Conservation (phyloP, 129 eudicot species). For the Centrapalus pauciflorus region DNA sequence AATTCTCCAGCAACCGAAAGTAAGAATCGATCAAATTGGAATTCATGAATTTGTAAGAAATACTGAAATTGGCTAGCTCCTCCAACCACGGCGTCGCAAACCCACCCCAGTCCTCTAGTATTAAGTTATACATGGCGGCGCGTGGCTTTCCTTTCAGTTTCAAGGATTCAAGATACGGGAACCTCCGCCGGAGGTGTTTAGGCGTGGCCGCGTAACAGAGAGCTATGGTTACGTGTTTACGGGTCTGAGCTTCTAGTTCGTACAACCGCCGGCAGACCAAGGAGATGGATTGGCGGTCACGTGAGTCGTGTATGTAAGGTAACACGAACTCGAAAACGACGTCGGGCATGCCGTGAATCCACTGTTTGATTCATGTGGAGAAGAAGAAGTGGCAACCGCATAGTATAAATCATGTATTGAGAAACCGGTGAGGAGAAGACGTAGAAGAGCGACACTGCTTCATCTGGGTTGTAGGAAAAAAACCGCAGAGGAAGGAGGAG, state of each 20-base stretch:
- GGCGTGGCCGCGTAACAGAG: conserved; percentile 21
- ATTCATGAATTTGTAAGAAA: no score
- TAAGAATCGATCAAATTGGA: no score
- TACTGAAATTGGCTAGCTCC: no score
- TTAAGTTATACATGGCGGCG: conserved; percentile 22
- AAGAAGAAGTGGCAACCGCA: no score
- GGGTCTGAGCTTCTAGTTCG: conserved; percentile 55
- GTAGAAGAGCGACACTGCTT: no score
- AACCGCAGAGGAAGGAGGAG: no score
- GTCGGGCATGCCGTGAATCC: conserved; percentile 29
- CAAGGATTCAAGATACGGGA: conserved; percentile 12
- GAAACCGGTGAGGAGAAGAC: no score
- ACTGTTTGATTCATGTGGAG: no score
- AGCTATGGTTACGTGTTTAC: conserved; percentile 64
- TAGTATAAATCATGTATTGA: no score
- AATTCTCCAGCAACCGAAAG: no score
- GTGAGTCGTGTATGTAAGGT: conserved; percentile 51
- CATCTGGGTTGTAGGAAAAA: no score
- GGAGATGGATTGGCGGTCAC: conserved; percentile 56
- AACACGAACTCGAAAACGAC: conserved; percentile 52
- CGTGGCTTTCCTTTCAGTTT: conserved; percentile 20
- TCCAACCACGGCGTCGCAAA: conserved; percentile 20
- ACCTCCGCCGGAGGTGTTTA: conserved; percentile 8
- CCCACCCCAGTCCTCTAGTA: conserved; percentile 24
- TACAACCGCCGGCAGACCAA: conserved; percentile 57